Base-by-base conservation (phyloP, 495 filamentous ascomycete species). In the Usnea hakonensis region DNA sequence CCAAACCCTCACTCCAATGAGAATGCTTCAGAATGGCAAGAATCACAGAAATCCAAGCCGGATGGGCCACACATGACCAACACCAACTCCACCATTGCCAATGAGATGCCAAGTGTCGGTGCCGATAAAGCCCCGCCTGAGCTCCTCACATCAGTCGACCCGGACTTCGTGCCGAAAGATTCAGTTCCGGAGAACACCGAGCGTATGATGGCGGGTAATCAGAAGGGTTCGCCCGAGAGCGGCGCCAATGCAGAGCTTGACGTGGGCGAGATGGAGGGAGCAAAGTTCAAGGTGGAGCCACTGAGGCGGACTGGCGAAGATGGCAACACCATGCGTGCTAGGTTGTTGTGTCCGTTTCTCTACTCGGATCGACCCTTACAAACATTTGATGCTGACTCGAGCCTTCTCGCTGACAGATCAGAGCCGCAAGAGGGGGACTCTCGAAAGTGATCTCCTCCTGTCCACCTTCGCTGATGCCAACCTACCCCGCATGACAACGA, bases 381-480 rank as follows among this genome's bases (percentile, higher is more conserved):
- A 14, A n/a, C 33, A 19, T 37, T 26, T n/a, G 26, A 11, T 33
- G 44, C 60, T 66, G 48, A 69, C 50, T 64, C 46, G 33, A 44
- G 59, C 32, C 1, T 36, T 19, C 38, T 26, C 21, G 32, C 14
- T 6, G 50, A 63, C 67, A 96, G 91, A 98, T 76, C 94, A 98
- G 76, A 94, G 90, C 74, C 89, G 94, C 62, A 98, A 98, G 76
- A 87, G 94, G 68, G 94, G 94, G 57, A 97, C 90, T 60, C 89
- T 97, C 64, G 94, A 98, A 72, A 89, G 88, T 58, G 94, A 98
- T 75, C 87, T 98, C 35, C 84, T 98, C 65, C 88, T 97, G 63
- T 96, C 90, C 43, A 98, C 94, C 65, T 98, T 98, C 72, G 95
- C 94, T 44, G 85, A 94, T 64, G 77, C 78, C 43, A 79, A 94